These are phyloP conservation scores for Xylaria sp. DNA, from an alignment of 2,329 filamentous ascomycete genomes.

Conservation along the genomic window DNA sequence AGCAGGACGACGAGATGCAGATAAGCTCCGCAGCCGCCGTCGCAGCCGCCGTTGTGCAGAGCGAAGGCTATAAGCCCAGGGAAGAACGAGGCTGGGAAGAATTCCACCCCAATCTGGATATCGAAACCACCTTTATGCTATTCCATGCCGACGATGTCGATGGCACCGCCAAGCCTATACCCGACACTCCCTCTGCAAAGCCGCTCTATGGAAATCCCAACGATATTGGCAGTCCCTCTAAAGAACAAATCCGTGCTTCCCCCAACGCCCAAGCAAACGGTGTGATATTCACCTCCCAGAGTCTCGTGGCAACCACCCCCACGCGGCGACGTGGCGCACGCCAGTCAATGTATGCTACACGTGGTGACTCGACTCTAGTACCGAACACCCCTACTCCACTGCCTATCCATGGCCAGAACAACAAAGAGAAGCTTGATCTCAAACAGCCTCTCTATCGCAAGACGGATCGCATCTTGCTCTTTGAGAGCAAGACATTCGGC, in stretches of 20 bases:
- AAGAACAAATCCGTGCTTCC: conserved; percentile 56
- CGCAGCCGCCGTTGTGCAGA: conserved; percentile 86
- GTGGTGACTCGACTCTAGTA: conserved; percentile 56
- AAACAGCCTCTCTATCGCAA: conserved; percentile 79
- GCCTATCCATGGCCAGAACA: conserved; percentile 82
- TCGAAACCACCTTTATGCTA: conserved; percentile 80
- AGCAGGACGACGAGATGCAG: conserved; percentile 69
- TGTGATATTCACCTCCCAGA: conserved; percentile 42
- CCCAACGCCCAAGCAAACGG: conserved; percentile 53
- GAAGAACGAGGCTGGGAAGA: conserved; percentile 98
- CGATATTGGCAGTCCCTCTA: conserved; percentile 58
- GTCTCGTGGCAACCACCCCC: conserved; percentile 50
- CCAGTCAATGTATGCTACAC: conserved; percentile 63
- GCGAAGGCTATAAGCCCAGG: conserved; percentile 94
- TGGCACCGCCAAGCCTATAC: conserved; percentile 66
- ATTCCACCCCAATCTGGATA: conserved; percentile 94
- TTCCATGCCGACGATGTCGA: conserved; percentile 88
- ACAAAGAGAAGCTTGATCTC: conserved; percentile 81
- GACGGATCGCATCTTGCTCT: conserved; percentile 80
- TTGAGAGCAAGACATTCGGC: conserved; percentile 85
- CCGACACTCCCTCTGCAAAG: conserved; percentile 50
- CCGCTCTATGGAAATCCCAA: conserved; percentile 52
- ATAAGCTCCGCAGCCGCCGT: conserved; percentile 91
- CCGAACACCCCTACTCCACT: conserved; percentile 72
- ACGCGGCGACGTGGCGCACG: conserved; percentile 57